A percentile compares a stretch with the other conserved stretches of the same genome.
Evolutionary conservation across 2,329 filamentous ascomycete genomes (phyloP).

Genomic region (Epicoccum nigrum): DNA sequence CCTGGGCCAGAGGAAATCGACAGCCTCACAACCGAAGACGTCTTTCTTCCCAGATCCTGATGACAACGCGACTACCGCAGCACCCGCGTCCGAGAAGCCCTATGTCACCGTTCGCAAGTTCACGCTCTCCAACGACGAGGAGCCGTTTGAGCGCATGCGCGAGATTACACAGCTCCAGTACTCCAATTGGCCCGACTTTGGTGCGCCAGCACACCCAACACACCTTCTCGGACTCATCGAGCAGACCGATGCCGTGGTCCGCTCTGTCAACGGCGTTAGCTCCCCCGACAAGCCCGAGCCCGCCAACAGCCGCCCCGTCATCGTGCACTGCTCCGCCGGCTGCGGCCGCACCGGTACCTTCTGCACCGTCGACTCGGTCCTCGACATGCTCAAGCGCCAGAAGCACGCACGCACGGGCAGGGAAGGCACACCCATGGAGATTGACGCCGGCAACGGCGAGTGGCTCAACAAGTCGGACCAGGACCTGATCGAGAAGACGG

Average conservation of each 20-base stretch:
- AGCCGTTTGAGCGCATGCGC: constrained; percentile 84
- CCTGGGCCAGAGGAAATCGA: constrained; percentile 44
- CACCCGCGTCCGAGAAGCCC: constrained; percentile 63
- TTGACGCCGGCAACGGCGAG: constrained; percentile 53
- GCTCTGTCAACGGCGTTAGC: constrained; percentile 52
- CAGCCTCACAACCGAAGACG: constrained; percentile 33
- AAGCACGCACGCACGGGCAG: constrained; percentile 49
- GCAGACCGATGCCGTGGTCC: constrained; percentile 75
- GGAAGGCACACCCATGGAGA: constrained; percentile 53
- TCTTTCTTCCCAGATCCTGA: constrained; percentile 22
- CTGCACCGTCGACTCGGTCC: constrained; percentile 92
- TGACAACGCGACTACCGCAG: constrained; percentile 28
- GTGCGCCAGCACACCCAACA: constrained; percentile 84
- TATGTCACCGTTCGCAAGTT: constrained; percentile 88
- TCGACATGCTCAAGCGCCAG: constrained; percentile 96
- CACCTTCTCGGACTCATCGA: constrained; percentile 91
- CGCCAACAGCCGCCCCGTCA: constrained; percentile 67
- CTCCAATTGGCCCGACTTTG: constrained; percentile 96
- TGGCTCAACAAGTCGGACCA: constrained; percentile 75
- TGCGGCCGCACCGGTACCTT: constrained; percentile 96
- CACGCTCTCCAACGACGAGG: constrained; percentile 74
- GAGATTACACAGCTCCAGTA: constrained; percentile 97
- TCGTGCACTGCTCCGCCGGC: constrained; percentile 95
- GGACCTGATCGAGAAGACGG: constrained; percentile 84
- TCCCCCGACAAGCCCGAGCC: constrained; percentile 63